Evolutionary conservation across 139 green algal genomes (phyloP), one percentile per base, ranked within the genome.

Genomic region (Ulvella scutata): DNA sequence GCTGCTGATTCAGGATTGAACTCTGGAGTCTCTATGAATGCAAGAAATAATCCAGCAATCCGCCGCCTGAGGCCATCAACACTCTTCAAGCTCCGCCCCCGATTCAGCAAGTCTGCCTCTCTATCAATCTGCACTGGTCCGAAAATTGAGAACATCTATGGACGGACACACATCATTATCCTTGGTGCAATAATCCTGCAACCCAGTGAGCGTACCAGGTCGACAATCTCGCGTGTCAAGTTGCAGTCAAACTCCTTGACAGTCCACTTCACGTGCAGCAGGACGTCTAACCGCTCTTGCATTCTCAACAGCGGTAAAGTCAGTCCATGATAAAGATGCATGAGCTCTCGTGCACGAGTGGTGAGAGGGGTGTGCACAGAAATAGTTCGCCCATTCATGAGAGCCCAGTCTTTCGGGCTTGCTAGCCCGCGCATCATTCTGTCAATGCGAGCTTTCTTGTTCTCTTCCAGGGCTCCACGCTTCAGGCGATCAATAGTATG

Each of bases 261-360:
- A 3, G 85, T 89, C 84, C 88, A 94, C 84, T 95, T 94, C 29
- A 93, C 89, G 73, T 95, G 88, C 80, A 93, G 83, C 84, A 96
- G 85, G 80, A 93, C 90, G 61, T 94, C 88, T 38, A 96, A 79
- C 13, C 91, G 85, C 83, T 94, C 88, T 34, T 93, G 87, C 17
- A 89, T 79, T 0, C 77, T 85, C 20, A 91, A 79, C 60, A 82
- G 72, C 26, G 78, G 82, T 78, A 88, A 73, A 38, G 77, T 84
- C 37, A 92, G 80, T 34, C 85, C 85, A 38, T 85, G 86, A 87
- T 93, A 93, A 43, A 93, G 82, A 75, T 88, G 86, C 79, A 82
- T 83, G 75, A 96, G 87, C 82, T 94, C 88, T 61, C 82, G 81
- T n/a, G 90, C 87, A 33, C 88, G 86, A 6, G 85, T 89, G 10